Evolutionary conservation across 345 rosid genomes (phyloP), one percentile per base, ranked within the genome.

Genomic region (Citrus australasica): DNA sequence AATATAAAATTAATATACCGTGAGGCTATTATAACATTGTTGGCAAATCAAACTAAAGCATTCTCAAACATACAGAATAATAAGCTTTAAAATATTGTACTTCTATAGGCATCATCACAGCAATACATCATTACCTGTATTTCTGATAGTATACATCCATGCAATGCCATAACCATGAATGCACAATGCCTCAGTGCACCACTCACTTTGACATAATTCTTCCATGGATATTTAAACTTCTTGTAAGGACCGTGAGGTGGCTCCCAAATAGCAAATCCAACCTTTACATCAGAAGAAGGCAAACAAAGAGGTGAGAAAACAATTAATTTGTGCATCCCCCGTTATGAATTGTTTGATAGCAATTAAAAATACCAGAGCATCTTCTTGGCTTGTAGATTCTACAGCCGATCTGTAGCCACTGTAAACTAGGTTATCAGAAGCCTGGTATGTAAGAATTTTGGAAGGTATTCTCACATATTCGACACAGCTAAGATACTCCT

Each of bases 101-200:
- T 69, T 77, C 35, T 46, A 30, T 16, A 73, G 53, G 9, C 9
- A 9, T 21, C 25, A 58, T 17, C 63, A 51, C 46, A 21, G 25
- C 32, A 61, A 42, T 40, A 33, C n/a, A 16, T 24, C 56, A 42
- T 64, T 82, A 93, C 98, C 98, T 95, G 98, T 71, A 95, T 95
- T 85, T 95, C 98, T 7, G 98, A 89, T 83, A 93, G 98, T 76
- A 95, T 91, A 79, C 98, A 93, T 62, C 98, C 98, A 69, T 95
- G 98, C 86, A 95, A 67, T 0, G 98, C 97, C 98, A 95, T 93
- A 80, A 93, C 94, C 87, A 82, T 93, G 86, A 95, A 93, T 42
- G 99, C 99, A 72, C 98, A 95, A 83, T 95, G 98, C 91, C 97
- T 89, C 78, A 93, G 82, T 48, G 99, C 92, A 28, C 99, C 99